phyloP scores from a whole-genome alignment of 2,329 filamentous ascomycete genomes.

The Trichoderma asperellum region DNA sequence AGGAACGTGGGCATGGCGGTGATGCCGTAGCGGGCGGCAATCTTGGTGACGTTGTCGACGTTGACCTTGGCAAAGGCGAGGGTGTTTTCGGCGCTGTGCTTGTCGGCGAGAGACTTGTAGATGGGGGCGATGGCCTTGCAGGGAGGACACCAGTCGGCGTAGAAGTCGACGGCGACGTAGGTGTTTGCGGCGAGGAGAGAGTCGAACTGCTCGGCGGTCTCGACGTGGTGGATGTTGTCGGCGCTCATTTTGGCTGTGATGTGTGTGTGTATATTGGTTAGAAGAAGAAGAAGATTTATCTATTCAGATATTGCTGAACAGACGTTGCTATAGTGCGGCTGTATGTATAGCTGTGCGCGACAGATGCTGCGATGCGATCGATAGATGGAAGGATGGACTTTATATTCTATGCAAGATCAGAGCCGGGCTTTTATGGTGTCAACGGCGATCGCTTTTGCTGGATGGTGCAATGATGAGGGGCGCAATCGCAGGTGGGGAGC shows the following conservation, averaged over 20 bases:
- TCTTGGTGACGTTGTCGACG: constrained; percentile 78
- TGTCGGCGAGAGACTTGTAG: constrained; percentile 42
- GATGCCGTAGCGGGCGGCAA: constrained; percentile 75
- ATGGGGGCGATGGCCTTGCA: constrained; percentile 54
- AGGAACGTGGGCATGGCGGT: constrained; percentile 94
- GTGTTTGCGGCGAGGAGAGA: constrained; percentile 45
- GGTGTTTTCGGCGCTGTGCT: constrained; percentile 48
- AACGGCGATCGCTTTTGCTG: background rate
- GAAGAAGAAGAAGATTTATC: too few species aligned
- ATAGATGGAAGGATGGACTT: background rate
- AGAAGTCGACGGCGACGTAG: constrained; percentile 54
- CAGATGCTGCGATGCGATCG: too few species aligned
- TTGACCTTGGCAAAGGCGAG: constrained; percentile 87
- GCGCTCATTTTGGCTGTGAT: constrained; percentile 17
- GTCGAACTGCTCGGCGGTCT: constrained; percentile 41
- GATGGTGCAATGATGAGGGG: constrained; percentile 15
- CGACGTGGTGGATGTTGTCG: constrained; percentile 38
- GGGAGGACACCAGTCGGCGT: constrained; percentile 56
- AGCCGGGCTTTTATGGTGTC: background rate
- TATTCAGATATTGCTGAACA: background rate
- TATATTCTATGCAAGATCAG: background rate
- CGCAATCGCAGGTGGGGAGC: background rate
- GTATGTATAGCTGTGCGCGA: too few species aligned
- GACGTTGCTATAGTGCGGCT: background rate
- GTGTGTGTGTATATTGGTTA: too few species aligned